phyloP scores from a whole-genome alignment of 805 yeast species.

The Schizosaccharomyces japonicus region DNA sequence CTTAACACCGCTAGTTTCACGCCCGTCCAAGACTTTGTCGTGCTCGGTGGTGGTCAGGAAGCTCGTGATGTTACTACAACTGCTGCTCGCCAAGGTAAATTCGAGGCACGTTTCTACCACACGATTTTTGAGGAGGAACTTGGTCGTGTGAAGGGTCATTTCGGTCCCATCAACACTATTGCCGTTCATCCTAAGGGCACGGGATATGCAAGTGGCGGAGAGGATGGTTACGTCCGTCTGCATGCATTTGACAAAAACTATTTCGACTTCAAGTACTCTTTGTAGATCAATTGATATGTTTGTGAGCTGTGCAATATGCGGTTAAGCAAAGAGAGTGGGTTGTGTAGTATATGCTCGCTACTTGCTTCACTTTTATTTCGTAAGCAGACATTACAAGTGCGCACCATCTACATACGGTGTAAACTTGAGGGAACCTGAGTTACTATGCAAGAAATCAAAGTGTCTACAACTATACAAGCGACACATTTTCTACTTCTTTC shows the following conservation, averaged over 20 bases:
- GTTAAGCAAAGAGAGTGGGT: too few relatives aligned
- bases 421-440: too few relatives aligned
- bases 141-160: slow-evolving; percentile 93
- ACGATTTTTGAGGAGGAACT: slow-evolving; percentile 86
- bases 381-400: too few relatives aligned
- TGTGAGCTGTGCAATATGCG: too few relatives aligned
- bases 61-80: slow-evolving; percentile 98
- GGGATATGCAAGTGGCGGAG: slow-evolving; percentile 91
- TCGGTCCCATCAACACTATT: slow-evolving; percentile 88
- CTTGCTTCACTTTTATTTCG: too few relatives aligned
- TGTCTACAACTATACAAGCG: too few relatives aligned
- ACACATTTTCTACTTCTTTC: too few relatives aligned
- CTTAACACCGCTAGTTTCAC: slow-evolving; percentile 88
- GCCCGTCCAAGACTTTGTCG: slow-evolving; percentile 72
- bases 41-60: slow-evolving; percentile 97
- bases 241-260: slow-evolving; percentile 83
- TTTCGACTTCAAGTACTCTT: slow-evolving; percentile 44
- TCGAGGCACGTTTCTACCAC: slow-evolving; percentile 89
- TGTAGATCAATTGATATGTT: slow-evolving; percentile 2
- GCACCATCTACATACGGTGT: too few relatives aligned
- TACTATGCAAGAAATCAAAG: too few relatives aligned
- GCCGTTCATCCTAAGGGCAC: slow-evolving; percentile 89
- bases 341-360: too few relatives aligned
- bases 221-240: slow-evolving; percentile 89
- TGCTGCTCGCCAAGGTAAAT: slow-evolving; percentile 74